These are phyloP conservation scores for Spathaspora sp. DNA, from an alignment of 805 yeast genomes.

Conservation along the genomic window DNA sequence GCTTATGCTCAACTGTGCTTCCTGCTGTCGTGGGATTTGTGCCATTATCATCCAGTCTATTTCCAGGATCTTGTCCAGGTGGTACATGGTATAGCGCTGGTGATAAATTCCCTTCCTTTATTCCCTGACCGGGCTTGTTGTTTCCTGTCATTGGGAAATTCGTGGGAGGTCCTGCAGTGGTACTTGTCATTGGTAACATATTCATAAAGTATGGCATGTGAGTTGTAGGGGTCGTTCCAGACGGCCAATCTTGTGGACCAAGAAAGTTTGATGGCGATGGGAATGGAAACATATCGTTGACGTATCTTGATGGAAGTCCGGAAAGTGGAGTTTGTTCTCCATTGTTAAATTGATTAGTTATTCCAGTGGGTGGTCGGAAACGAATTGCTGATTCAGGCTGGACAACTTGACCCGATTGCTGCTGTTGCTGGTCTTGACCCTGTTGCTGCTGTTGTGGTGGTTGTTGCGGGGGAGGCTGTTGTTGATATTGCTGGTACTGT, in stretches of 20 bases:
- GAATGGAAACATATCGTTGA: slow-evolving; percentile 72
- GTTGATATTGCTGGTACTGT: slow-evolving; percentile 16
- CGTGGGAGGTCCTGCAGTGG: not conserved
- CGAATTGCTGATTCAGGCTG: slow-evolving; percentile 15
- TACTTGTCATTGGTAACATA: slow-evolving; percentile 21
- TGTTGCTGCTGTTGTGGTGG: slow-evolving; percentile 13
- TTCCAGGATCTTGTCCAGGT: not conserved
- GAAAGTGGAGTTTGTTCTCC: slow-evolving; percentile 72
- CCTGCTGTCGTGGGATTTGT: slow-evolving; percentile 7
- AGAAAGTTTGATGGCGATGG: slow-evolving; percentile 66
- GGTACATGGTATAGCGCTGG: slow-evolving; percentile 1
- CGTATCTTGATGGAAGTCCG: slow-evolving; percentile 54
- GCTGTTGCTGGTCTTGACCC: slow-evolving; percentile 11
- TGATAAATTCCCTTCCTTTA: slow-evolving; percentile 3
- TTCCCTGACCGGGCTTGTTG: not conserved
- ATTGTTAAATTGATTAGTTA: slow-evolving; percentile 11
- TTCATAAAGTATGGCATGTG: slow-evolving; percentile 37
- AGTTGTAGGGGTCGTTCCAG: slow-evolving; percentile 31
- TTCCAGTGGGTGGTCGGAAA: slow-evolving; percentile 2
- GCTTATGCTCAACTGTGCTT: slow-evolving; percentile 1
- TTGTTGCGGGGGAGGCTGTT: slow-evolving; percentile 7
- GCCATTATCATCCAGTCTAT: slow-evolving; percentile 1
- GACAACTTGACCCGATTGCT: slow-evolving; percentile 6
- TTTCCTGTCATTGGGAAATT: not conserved
- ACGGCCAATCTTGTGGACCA: slow-evolving; percentile 47